These are phyloP conservation scores for Rhynchospora breviuscula DNA, from an alignment of 176 grass and related monocot species.

Conservation along the genomic window DNA sequence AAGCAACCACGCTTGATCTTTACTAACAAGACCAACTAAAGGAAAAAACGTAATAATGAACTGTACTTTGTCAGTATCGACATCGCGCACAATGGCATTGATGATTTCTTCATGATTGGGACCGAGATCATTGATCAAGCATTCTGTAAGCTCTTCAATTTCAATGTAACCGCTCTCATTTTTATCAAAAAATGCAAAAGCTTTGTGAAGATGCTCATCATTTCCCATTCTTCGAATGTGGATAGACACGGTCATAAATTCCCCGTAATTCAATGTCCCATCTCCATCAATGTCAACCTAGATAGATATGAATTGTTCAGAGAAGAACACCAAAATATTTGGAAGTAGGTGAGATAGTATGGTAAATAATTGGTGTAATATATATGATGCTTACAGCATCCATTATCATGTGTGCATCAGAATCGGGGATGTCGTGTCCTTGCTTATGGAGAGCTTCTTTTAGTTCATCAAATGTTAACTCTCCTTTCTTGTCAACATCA, in stretches of 20 bases:
- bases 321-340: background rate
- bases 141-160: constrained; percentile 72
- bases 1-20: background rate
- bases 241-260: constrained; percentile 79
- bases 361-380: background rate
- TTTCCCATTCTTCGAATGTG: constrained; percentile 64
- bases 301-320: background rate
- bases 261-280: constrained; percentile 65
- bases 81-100: constrained; percentile 56
- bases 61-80: constrained; percentile 66
- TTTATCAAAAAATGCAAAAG: constrained; percentile 66
- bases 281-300: constrained; percentile 69
- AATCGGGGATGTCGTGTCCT: constrained; percentile 65
- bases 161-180: constrained; percentile 75
- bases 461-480: constrained; percentile 73
- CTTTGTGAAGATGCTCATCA: constrained; percentile 67
- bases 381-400: constrained; percentile 47
- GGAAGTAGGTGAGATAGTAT: no score
- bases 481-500: constrained; percentile 57
- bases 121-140: constrained; percentile 52
- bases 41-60: background rate
- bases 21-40: background rate
- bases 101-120: constrained; percentile 58
- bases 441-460: constrained; percentile 47
- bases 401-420: constrained; percentile 68